Percentiles rank a stretch among this genome's conserved stretches.
Conservation (phyloP, 176 grass and related monocot species). For the Alloteropsis semialata region DNA sequence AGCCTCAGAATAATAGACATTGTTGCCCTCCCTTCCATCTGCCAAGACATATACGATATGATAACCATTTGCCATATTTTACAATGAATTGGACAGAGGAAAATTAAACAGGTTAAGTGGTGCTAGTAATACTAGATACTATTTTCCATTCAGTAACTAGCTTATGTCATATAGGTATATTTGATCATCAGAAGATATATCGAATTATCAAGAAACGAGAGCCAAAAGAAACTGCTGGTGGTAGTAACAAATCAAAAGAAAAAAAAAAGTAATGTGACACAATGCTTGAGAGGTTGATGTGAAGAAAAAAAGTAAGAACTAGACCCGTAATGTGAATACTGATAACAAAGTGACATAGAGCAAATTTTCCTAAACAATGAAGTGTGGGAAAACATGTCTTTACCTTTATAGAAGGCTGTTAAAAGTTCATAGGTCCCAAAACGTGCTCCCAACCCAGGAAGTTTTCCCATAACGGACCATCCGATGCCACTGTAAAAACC, state of each 20-base stretch:
- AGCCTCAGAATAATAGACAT: slow-evolving; percentile 81
- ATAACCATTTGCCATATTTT: background rate
- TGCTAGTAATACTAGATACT: background rate
- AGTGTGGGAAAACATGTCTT: background rate
- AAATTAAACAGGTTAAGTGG: background rate
- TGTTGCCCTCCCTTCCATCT: slow-evolving; percentile 86
- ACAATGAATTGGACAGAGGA: background rate
- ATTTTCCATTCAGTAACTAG: background rate
- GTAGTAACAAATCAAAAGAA: background rate
- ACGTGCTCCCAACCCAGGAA: slow-evolving; percentile 75
- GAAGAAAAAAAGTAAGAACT: too few species aligned
- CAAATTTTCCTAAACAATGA: background rate
- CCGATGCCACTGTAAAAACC: slow-evolving; percentile 78
- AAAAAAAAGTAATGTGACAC: background rate
- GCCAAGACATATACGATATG: slow-evolving; percentile 36
- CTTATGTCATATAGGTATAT: background rate
- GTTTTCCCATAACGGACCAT: slow-evolving; percentile 71
- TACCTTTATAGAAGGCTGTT: slow-evolving; percentile 95
- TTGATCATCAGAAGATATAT: background rate
- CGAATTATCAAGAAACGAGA: slow-evolving; percentile 9
- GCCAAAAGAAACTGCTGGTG: background rate
- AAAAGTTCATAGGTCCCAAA: slow-evolving; percentile 91
- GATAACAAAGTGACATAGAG: slow-evolving; percentile 12
- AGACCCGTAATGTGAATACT: background rate
- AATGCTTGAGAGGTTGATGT: background rate